Percentiles rank a stretch among this genome's conserved stretches.
These are phyloP conservation scores for Thecaphora thlaspeos DNA, from an alignment of 1,284 basidiomycete species.

Conservation along the genomic window DNA sequence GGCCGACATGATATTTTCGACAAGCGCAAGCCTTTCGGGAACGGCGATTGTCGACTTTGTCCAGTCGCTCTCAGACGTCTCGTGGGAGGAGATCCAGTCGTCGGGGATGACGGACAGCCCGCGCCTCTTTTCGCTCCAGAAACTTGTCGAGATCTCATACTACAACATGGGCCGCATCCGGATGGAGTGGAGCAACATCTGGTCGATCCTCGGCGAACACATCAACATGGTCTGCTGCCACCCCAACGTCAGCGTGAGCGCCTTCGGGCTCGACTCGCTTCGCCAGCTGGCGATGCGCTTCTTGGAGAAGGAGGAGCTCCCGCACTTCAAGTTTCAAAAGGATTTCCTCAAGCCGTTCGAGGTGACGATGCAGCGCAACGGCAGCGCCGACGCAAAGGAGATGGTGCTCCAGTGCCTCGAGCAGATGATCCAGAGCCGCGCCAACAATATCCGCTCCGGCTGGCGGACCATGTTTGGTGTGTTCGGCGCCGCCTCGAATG, in stretches of 20 bases:
- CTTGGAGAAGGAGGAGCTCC: conserved; percentile 95
- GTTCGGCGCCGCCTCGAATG: conserved; percentile 91
- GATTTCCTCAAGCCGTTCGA: conserved; percentile 98
- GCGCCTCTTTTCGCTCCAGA: conserved; percentile 94
- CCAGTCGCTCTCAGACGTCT: conserved; percentile 90
- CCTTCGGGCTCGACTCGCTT: conserved; percentile 96
- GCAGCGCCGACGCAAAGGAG: conserved; percentile 90
- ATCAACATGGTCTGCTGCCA: conserved; percentile 99
- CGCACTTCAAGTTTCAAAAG: conserved; percentile 99
- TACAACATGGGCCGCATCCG: conserved; percentile 99
- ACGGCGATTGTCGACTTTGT: conserved; percentile 98
- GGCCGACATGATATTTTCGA: conserved; percentile 97
- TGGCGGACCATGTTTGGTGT: conserved; percentile 99
- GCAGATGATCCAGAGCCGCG: conserved; percentile 96
- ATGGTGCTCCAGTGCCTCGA: conserved; percentile 98
- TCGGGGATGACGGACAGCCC: conserved; percentile 85
- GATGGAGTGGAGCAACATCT: conserved; percentile 96
- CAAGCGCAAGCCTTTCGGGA: conserved; percentile 88
- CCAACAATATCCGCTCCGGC: conserved; percentile 92
- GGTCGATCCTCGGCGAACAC: conserved; percentile 97
- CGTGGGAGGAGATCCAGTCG: conserved; percentile 99
- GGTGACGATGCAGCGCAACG: conserved; percentile 94
- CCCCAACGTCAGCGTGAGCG: conserved; percentile 92
- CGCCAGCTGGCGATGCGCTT: conserved; percentile 98
- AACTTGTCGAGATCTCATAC: conserved; percentile 98